These are phyloP conservation scores for Penicillium sp. DNA, from an alignment of 2,329 filamentous ascomycete genomes.

Conservation along the genomic window DNA sequence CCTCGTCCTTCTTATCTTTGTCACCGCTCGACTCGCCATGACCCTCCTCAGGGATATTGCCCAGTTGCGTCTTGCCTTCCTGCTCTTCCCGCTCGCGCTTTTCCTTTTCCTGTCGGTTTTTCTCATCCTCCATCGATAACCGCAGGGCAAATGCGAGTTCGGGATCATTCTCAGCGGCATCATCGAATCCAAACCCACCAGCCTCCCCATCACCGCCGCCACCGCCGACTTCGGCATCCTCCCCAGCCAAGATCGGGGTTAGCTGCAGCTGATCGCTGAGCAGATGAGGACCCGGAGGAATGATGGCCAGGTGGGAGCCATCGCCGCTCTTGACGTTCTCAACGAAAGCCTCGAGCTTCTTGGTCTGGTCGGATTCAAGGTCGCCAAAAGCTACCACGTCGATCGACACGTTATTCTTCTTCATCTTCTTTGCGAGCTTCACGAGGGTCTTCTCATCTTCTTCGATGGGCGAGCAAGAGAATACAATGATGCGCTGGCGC, in stretches of 20 bases:
- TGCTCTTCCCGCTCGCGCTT: constrained; percentile 71
- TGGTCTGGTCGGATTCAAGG: constrained; percentile 79
- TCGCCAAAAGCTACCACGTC: constrained; percentile 96
- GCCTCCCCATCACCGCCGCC: constrained; percentile 52
- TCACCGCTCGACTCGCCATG: constrained; percentile 64
- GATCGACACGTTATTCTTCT: constrained; percentile 92
- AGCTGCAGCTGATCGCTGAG: constrained; percentile 89
- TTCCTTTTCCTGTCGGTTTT: constrained; percentile 84
- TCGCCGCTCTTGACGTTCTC: constrained; percentile 88
- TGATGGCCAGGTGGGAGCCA: constrained; percentile 84
- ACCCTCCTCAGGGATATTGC: constrained; percentile 77
- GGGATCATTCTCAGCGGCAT: constrained; percentile 79
- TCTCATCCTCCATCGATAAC: constrained; percentile 98
- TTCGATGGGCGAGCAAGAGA: constrained; percentile 87
- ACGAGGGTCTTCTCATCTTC: constrained; percentile 87
- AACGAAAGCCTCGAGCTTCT: constrained; percentile 91
- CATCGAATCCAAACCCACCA: constrained; percentile 69
- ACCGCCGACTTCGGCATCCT: constrained; percentile 60
- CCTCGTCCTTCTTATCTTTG: constrained; percentile 57
- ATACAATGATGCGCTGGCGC: constrained; percentile 93
- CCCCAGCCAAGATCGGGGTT: constrained; percentile 85
- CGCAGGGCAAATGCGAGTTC: constrained; percentile 90
- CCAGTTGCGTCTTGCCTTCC: constrained; percentile 72
- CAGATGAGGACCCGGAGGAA: constrained; percentile 86
- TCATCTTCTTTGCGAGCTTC: constrained; percentile 95